phyloP scores from a whole-genome alignment of 1,284 basidiomycete genomes.

The Stereum hirsutum region DNA sequence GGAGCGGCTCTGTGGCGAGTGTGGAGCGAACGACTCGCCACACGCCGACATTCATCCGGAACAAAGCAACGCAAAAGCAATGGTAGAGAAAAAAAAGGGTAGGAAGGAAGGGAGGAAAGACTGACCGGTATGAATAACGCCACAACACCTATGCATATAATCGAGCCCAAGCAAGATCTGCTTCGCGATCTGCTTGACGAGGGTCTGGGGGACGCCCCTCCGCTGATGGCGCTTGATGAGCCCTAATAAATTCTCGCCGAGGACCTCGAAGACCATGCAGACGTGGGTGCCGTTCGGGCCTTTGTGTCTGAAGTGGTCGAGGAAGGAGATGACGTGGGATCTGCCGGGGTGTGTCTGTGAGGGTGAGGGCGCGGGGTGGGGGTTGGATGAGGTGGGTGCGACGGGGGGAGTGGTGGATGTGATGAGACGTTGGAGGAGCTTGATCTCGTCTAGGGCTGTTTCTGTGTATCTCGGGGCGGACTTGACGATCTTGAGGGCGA shows the following conservation, averaged over 20 bases:
- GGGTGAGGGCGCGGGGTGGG: constrained; percentile 57
- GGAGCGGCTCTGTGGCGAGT: too few species aligned
- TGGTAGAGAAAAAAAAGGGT: constrained; percentile 3
- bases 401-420: constrained; percentile 71
- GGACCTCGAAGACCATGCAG: constrained; percentile 99
- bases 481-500: constrained; percentile 98
- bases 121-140: constrained; percentile 83
- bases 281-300: constrained; percentile 97
- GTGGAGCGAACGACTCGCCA: too few species aligned
- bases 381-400: constrained; percentile 37
- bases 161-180: constrained; percentile 93
- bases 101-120: constrained; percentile 17
- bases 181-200: constrained; percentile 96
- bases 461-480: constrained; percentile 96
- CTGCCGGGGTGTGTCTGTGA: constrained; percentile 64
- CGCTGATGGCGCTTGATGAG: constrained; percentile 95
- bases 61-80: too few species aligned
- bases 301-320: constrained; percentile 95
- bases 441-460: constrained; percentile 97
- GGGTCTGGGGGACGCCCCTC: constrained; percentile 88
- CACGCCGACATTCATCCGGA: too few species aligned
- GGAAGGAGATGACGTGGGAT: constrained; percentile 88
- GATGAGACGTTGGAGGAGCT: constrained; percentile 92
- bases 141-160: constrained; percentile 96
- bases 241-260: constrained; percentile 96